Evolutionary conservation across 495 filamentous ascomycete species (phyloP), one percentile per base, ranked within the genome.

Genomic region (Niebla homalea): DNA sequence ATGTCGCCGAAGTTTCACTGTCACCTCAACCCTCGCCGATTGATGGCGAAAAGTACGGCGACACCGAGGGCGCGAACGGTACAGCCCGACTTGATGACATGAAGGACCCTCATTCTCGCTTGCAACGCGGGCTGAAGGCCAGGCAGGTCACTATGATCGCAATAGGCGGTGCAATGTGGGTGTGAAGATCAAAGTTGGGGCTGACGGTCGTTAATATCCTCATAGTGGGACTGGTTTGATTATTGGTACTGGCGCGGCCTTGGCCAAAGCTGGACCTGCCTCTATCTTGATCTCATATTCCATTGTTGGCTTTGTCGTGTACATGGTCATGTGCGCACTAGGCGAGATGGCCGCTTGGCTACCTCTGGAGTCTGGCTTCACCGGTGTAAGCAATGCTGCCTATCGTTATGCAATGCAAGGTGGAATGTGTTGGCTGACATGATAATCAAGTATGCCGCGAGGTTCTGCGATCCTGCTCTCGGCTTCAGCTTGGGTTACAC

Each of bases 311-410:
- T 67, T 79, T 37, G 60, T 85, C 26, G 79, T 84, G 26, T 85
- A 74, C 51, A 50, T 79, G 36, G 78, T 85, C 22, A 81, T 85
- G 77, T 74, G 71, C 46, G 77, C 71, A 47, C 70, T 85, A 12
- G 81, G 79, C 29, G 81, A 85, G 57, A 83, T 84, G 81, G 77
- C 79, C 11, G 66, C 81, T 36, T 84, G 78, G 77, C 58, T 84
- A 10, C 81, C 81, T 2, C 60, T 80, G 19, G 64, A 71, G 12
- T 73, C 71, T 57, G 78, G 77, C 36, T 82, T 83, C 55, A 75
- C 78, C n/a, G 45, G 45, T 18, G 45, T 47, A 32, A n/a, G 45
- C n/a, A n/a, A n/a, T n/a, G n/a, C n/a, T n/a, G n/a, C n/a, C n/a
- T n/a, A n/a, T n/a, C n/a, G n/a, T n/a, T n/a, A n/a, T n/a, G n/a